Evolutionary conservation across 805 yeast genomes (phyloP).

Genomic region (Starmerella sp.): DNA sequence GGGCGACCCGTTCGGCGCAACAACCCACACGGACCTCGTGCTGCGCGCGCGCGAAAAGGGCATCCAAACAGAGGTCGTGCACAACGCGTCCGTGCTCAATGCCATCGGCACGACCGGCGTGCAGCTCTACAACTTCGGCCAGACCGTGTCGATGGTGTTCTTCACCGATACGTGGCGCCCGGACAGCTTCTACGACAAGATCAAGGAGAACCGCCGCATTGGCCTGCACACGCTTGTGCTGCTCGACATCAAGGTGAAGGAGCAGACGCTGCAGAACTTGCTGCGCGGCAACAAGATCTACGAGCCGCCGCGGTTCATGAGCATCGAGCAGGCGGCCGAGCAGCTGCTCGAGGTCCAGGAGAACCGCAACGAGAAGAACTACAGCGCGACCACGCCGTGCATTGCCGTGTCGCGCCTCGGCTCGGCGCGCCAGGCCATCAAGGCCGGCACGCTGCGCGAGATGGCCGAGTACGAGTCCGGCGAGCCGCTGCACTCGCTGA

Average conservation of each 20-base stretch:
- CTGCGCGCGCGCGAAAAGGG: slow-evolving; percentile 79
- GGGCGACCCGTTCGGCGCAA: slow-evolving; percentile 97
- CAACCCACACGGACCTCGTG: slow-evolving; percentile 91
- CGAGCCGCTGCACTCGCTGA: slow-evolving; percentile 84
- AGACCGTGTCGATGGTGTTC: slow-evolving; percentile 91
- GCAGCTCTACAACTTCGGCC: slow-evolving; percentile 90
- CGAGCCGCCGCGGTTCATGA: slow-evolving; percentile 97
- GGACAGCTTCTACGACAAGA: slow-evolving; percentile 82
- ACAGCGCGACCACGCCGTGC: slow-evolving; percentile 80
- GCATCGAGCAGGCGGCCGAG: slow-evolving; percentile 74
- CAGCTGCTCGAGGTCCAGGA: slow-evolving; percentile 86
- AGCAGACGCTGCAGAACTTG: slow-evolving; percentile 87
- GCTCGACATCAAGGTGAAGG: slow-evolving; percentile 90
- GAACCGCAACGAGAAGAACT: slow-evolving; percentile 59
- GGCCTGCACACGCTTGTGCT: slow-evolving; percentile 86
- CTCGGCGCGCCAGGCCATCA: slow-evolving; percentile 67
- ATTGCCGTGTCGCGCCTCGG: slow-evolving; percentile 89
- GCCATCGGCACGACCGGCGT: slow-evolving; percentile 98
- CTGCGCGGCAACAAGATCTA: slow-evolving; percentile 84
- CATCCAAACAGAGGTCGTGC: slow-evolving; percentile 70
- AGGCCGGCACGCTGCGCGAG: slow-evolving; percentile 73
- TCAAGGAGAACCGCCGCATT: slow-evolving; percentile 76
- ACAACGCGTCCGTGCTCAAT: slow-evolving; percentile 95
- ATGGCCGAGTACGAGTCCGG: slow-evolving; percentile 80
- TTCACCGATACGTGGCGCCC: slow-evolving; percentile 96